Conservation (phyloP, 768 basidiomycete genomes). For the Pleurotus pulmonarius region DNA sequence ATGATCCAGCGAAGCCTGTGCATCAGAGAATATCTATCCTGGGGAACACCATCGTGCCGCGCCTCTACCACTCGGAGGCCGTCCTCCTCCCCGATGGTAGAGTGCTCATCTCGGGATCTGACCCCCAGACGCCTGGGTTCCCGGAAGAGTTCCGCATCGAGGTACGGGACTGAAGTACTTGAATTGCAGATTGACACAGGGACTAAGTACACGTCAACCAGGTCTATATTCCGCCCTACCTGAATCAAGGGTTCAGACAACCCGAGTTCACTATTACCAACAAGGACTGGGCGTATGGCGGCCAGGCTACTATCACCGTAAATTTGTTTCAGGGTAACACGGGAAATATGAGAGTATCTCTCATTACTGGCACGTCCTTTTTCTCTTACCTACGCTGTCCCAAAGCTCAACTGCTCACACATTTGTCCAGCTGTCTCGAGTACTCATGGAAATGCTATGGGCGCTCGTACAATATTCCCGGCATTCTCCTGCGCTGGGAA, state of each 20-base stretch:
- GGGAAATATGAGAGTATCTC: conserved; percentile 51
- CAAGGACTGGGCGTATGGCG: conserved; percentile 62
- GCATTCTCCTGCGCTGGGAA: conserved; percentile 65
- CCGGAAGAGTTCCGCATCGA: conserved; percentile 65
- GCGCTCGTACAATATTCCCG: conserved; percentile 69
- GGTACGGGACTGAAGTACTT: conserved; percentile 17
- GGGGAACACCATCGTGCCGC: conserved; percentile 49
- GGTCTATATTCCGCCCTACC: conserved; percentile 87
- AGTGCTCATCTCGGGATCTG: conserved; percentile 57
- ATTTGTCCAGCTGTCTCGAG: conserved; percentile 57
- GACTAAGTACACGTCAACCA: conserved; percentile 33
- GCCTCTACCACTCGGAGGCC: conserved; percentile 43
- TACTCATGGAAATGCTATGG: conserved; percentile 78
- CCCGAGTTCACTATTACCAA: conserved; percentile 58
- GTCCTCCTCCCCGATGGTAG: conserved; percentile 56
- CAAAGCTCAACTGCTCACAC: conserved; percentile 10
- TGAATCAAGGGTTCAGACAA: conserved; percentile 56
- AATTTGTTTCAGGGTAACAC: conserved; percentile 38
- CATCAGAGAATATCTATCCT: conserved; percentile 50
- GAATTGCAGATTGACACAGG: no score
- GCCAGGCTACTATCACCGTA: conserved; percentile 49
- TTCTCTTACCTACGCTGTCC: no score
- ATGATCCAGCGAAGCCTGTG: conserved; percentile 46
- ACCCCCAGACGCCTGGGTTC: conserved; percentile 37
- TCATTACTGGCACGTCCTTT: conserved; percentile 51